Conservation (phyloP, 1,284 basidiomycete species). For the Microbotryomycetes sp. region DNA sequence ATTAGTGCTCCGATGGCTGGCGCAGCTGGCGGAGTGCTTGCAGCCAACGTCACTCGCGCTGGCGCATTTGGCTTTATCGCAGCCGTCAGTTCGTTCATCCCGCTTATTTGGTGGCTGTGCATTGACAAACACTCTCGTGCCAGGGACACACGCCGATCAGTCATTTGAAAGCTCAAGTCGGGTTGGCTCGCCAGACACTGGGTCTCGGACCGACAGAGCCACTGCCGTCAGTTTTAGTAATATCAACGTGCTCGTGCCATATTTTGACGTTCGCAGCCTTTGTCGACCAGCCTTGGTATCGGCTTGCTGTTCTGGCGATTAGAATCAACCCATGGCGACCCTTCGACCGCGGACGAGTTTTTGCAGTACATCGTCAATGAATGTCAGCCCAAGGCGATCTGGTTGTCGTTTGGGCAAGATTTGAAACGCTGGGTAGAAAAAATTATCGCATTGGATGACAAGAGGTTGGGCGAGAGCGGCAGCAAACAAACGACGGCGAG, state of each 20-base stretch:
- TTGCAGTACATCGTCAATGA: constrained; percentile 6
- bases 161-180: constrained; percentile 5
- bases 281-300: constrained; percentile 6
- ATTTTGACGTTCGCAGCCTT: no score
- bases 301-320: constrained; percentile 15
- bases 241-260: background rate
- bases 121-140: background rate
- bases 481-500: background rate
- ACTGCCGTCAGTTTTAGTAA: constrained; percentile 10
- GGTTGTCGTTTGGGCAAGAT: constrained; percentile 11
- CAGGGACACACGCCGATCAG: constrained; percentile 4
- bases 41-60: constrained; percentile 10
- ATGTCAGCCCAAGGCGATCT: background rate
- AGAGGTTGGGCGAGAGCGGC: background rate
- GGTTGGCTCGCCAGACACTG: constrained; percentile 5
- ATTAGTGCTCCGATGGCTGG: constrained; percentile 17
- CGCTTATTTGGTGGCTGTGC: fast-evolving
- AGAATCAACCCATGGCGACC: background rate
- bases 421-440: constrained; percentile 6
- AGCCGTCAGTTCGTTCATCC: background rate
- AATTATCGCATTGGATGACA: constrained; percentile 3
- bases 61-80: constrained; percentile 18
- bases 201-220: background rate
- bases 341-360: background rate
- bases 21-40: constrained; percentile 8